Percentiles rank a stretch among this genome's conserved stretches.
Evolutionary conservation across 495 filamentous ascomycete genomes (phyloP).

Genomic region (Letharia columbiana): DNA sequence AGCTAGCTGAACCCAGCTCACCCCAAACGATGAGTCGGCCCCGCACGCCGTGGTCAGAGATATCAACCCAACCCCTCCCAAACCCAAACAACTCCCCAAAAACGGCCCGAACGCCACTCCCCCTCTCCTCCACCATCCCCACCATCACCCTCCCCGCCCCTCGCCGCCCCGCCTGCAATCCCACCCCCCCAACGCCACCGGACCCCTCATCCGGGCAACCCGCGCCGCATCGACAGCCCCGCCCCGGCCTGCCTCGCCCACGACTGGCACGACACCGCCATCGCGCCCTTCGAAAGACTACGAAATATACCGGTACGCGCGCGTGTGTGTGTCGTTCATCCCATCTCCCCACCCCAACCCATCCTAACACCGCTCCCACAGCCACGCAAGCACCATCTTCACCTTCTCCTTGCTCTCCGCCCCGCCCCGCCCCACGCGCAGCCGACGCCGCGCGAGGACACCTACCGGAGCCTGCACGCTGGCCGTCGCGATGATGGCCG

Average conservation of each 20-base stretch:
- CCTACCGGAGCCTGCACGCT: neutral
- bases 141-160: neutral
- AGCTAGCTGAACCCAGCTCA: neutral
- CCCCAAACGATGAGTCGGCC: neutral
- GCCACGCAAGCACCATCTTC: neutral
- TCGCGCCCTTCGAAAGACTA: neutral
- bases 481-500: neutral
- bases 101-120: neutral
- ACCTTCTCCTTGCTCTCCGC: neutral
- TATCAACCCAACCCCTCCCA: neutral
- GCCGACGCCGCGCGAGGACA: neutral
- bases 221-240: neutral
- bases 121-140: neutral
- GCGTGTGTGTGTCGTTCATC: too few species aligned
- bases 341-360: neutral
- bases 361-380: neutral
- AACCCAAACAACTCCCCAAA: neutral
- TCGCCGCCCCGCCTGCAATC: neutral
- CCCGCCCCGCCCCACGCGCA: neutral
- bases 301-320: neutral
- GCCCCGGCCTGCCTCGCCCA: neutral
- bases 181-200: neutral
- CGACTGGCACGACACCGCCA: neutral
- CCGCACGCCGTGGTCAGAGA: neutral
- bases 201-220: too few species aligned